Conservation (phyloP, 106 monocot species). For the Dactylorhiza incarnata region DNA sequence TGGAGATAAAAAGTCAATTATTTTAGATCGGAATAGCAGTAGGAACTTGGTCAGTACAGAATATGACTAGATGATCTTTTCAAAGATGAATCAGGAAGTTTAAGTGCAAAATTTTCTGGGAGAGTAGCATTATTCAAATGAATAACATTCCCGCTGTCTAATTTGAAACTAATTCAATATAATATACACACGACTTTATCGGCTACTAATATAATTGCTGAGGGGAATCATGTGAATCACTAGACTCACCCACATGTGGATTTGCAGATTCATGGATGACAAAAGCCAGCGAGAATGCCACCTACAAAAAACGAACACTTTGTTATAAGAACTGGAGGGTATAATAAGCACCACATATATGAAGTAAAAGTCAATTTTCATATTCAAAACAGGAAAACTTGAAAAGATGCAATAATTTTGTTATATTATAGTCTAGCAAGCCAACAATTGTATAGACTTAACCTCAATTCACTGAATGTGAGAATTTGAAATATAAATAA, state of each 20-base stretch:
- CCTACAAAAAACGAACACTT: conserved; percentile 36
- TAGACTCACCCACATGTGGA: conserved; percentile 81
- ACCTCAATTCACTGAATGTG: too few relatives aligned
- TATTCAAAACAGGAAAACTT: background rate
- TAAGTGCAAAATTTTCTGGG: background rate
- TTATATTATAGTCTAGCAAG: too few relatives aligned
- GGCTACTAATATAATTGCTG: background rate
- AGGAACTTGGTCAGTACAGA: background rate
- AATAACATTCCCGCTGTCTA: background rate
- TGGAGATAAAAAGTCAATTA: background rate
- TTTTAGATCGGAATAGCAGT: background rate
- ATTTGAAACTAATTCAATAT: background rate
- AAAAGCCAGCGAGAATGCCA: conserved; percentile 88
- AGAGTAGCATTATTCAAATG: background rate
- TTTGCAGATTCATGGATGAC: conserved; percentile 99
- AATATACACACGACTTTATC: background rate
- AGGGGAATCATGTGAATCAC: background rate
- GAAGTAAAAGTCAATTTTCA: background rate
- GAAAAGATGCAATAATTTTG: too few relatives aligned
- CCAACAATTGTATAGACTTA: too few relatives aligned
- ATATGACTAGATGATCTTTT: background rate
- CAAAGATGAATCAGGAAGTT: background rate
- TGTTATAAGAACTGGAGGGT: background rate
- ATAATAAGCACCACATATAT: background rate
- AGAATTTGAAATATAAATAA: too few relatives aligned